Conservation (phyloP, 768 basidiomycete species). For the Vararia minispora region DNA sequence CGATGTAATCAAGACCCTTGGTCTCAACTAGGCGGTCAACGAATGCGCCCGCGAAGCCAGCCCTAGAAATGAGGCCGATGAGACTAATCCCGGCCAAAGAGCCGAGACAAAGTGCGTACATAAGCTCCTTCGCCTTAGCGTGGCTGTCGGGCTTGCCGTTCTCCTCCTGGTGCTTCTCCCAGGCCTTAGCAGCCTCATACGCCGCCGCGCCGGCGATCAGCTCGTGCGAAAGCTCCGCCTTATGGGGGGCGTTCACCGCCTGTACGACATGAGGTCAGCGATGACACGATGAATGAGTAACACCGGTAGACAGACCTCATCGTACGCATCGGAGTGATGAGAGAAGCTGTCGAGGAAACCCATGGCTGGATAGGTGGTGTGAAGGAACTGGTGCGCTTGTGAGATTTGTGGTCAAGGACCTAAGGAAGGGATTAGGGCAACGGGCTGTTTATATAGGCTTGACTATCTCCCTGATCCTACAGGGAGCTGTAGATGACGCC, state of each 20-base stretch:
- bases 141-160: slow-evolving; percentile 43
- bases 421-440: too few relatives aligned
- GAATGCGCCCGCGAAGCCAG: slow-evolving; percentile 44
- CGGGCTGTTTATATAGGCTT: too few relatives aligned
- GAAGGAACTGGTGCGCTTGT: too few relatives aligned
- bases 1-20: slow-evolving; percentile 41
- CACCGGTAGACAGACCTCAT: too few relatives aligned
- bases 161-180: slow-evolving; percentile 36
- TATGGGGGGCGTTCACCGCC: slow-evolving; percentile 43
- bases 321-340: too few relatives aligned
- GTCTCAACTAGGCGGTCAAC: slow-evolving; percentile 45
- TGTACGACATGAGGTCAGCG: too few relatives aligned
- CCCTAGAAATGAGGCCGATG: slow-evolving; percentile 22
- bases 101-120: slow-evolving; percentile 21
- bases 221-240: slow-evolving; percentile 53
- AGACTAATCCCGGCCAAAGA: background rate
- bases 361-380: too few relatives aligned
- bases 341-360: too few relatives aligned
- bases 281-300: too few relatives aligned
- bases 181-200: slow-evolving; percentile 60
- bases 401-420: too few relatives aligned
- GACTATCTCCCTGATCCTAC: too few relatives aligned
- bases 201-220: slow-evolving; percentile 56
- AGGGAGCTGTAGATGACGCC: too few relatives aligned
- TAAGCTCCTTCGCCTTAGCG: slow-evolving; percentile 43